phyloP scores from a whole-genome alignment of 2,329 filamentous ascomycete species.

The Colletotrichum nymphaeae region DNA sequence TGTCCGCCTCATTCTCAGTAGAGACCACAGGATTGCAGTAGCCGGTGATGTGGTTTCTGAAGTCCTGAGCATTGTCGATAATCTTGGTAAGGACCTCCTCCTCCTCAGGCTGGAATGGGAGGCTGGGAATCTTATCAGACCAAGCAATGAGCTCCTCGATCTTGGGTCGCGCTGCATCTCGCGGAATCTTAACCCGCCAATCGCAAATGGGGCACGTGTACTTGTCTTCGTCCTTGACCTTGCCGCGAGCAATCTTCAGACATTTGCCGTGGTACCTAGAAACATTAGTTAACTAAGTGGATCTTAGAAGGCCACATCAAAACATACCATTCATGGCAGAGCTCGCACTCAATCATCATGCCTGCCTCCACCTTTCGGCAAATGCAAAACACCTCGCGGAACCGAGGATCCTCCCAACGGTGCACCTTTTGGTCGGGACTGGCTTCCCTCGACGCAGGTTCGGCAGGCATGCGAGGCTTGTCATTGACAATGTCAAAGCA shows the following conservation, averaged over 20 bases:
- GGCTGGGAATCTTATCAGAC: slow-evolving; percentile 81
- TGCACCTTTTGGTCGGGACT: slow-evolving; percentile 63
- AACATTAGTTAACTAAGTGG: neutral
- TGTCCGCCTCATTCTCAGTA: slow-evolving; percentile 87
- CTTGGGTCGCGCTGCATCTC: slow-evolving; percentile 94
- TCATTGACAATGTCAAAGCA: slow-evolving; percentile 91
- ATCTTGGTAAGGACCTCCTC: slow-evolving; percentile 89
- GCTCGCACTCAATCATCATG: slow-evolving; percentile 99
- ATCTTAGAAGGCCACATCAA: slow-evolving; percentile 15
- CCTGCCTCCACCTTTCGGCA: slow-evolving; percentile 93
- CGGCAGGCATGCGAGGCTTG: slow-evolving; percentile 88
- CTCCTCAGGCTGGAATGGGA: slow-evolving; percentile 97
- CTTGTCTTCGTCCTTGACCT: slow-evolving; percentile 98
- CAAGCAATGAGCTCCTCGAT: slow-evolving; percentile 88
- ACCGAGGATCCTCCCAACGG: slow-evolving; percentile 71
- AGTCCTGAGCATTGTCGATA: slow-evolving; percentile 84
- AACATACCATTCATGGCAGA: slow-evolving; percentile 94
- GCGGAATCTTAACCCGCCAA: slow-evolving; percentile 95
- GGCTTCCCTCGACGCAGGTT: slow-evolving; percentile 89
- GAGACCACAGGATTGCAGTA: slow-evolving; percentile 86
- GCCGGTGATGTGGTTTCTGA: slow-evolving; percentile 82
- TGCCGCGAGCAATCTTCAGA: slow-evolving; percentile 95
- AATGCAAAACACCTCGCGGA: slow-evolving; percentile 92
- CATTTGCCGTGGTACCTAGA: slow-evolving; percentile 96
- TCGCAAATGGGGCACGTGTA: slow-evolving; percentile 99